Conservation (phyloP, 257 asterid genomes). For the Echium plantagineum region DNA sequence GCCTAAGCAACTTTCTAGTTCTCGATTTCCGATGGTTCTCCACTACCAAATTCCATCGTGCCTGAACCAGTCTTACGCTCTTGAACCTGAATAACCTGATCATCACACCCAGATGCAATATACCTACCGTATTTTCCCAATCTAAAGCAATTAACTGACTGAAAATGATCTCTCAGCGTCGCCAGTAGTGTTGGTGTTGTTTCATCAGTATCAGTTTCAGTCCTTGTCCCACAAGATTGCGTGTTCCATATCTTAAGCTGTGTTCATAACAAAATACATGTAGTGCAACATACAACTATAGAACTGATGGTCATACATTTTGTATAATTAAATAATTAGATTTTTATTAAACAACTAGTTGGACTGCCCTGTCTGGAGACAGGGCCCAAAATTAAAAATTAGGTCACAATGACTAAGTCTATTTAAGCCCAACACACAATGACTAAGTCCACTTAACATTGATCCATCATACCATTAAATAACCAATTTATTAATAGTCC, state of each 20-base stretch:
- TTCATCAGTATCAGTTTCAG: slow-evolving; percentile 40
- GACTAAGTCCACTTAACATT: no score
- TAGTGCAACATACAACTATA: slow-evolving; percentile 5
- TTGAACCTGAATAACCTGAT: slow-evolving; percentile 85
- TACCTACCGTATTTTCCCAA: slow-evolving; percentile 95
- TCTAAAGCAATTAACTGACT: slow-evolving; percentile 95
- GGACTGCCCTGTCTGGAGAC: no score
- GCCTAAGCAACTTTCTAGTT: slow-evolving; percentile 94
- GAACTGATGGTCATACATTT: no score
- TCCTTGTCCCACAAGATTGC: slow-evolving; percentile 62
- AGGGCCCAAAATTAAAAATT: no score
- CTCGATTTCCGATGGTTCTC: slow-evolving; percentile 96
- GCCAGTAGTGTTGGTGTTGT: slow-evolving; percentile 73
- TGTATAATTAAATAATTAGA: no score
- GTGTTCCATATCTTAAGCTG: slow-evolving; percentile 98
- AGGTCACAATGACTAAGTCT: no score
- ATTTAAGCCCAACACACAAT: no score
- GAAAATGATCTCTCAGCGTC: slow-evolving; percentile 86
- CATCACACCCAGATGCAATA: slow-evolving; percentile 97
- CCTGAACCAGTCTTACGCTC: slow-evolving; percentile 97
- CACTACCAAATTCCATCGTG: slow-evolving; percentile 92
- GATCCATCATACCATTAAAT: no score
- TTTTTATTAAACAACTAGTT: neutral
- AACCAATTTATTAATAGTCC: no score
- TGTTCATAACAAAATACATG: slow-evolving; percentile 5